phyloP scores from a whole-genome alignment of 2,329 filamentous ascomycete genomes.

The Drechslera avenae region DNA sequence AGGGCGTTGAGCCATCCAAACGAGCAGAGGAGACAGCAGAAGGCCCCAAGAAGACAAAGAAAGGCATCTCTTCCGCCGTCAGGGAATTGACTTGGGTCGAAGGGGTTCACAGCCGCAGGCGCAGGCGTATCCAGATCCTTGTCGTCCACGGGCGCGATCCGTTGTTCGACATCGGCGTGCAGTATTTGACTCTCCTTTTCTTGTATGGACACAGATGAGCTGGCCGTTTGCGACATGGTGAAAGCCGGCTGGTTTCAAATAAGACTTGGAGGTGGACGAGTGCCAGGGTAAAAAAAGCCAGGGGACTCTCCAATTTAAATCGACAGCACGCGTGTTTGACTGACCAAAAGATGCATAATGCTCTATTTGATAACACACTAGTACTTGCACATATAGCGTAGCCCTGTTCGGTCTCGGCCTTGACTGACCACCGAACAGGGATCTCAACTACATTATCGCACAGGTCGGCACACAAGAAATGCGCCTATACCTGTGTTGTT shows the following conservation, averaged over 20 bases:
- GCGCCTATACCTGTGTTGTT: too few relatives aligned
- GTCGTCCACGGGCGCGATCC: constrained; percentile 13
- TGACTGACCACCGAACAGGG: neutral
- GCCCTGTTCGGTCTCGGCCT: constrained; percentile 17
- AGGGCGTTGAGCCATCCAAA: constrained; percentile 54
- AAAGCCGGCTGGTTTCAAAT: neutral
- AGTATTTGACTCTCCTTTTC: constrained; percentile 18
- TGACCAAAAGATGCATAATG: too few relatives aligned
- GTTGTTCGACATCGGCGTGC: constrained; percentile 23
- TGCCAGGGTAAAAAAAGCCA: neutral
- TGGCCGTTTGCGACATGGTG: constrained; percentile 20
- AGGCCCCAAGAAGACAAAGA: constrained; percentile 35
- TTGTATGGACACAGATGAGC: constrained; percentile 21
- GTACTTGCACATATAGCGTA: constrained; percentile 11
- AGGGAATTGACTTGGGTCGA: constrained; percentile 42
- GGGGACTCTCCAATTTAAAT: neutral
- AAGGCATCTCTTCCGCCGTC: constrained; percentile 48
- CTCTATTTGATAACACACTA: too few relatives aligned
- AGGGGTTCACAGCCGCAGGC: constrained; percentile 22
- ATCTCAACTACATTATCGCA: too few relatives aligned
- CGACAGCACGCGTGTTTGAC: neutral
- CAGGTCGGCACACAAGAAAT: too few relatives aligned
- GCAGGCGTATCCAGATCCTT: constrained; percentile 10
- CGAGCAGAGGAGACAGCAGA: constrained; percentile 38
- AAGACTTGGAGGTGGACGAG: neutral